Evolutionary conservation across 1,139 yeast genomes (phyloP).

Genomic region (Geotrichum candidum): DNA sequence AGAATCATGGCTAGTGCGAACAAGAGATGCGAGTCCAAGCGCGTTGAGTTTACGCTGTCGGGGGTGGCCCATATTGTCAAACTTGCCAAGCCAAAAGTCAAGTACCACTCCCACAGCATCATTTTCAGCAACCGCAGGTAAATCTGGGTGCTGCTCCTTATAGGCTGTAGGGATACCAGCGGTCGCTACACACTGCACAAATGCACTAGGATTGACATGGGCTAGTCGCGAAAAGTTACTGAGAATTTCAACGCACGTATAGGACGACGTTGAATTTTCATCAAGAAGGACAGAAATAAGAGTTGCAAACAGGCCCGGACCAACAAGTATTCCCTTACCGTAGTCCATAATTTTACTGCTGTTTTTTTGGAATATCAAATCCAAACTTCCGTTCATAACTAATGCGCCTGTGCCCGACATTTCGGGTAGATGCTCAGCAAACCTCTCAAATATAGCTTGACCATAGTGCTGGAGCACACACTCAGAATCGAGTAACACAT

Average conservation of each 20-base stretch:
- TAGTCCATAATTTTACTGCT: conserved; percentile 21
- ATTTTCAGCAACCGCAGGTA: neutral
- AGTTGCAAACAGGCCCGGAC: conserved; percentile 21
- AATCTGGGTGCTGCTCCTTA: neutral
- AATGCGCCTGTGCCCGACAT: conserved; percentile 58
- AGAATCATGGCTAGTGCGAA: conserved; percentile 34
- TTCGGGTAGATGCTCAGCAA: conserved; percentile 51
- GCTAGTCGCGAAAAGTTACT: conserved; percentile 51
- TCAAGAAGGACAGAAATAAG: conserved; percentile 46
- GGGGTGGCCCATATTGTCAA: conserved; percentile 59
- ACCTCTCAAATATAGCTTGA: conserved; percentile 43
- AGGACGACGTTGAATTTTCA: conserved; percentile 43
- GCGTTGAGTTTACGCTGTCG: conserved; percentile 57
- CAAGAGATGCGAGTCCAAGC: conserved; percentile 51
- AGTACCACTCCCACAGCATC: conserved; percentile 21
- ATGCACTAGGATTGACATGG: conserved; percentile 44
- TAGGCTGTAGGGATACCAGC: neutral
- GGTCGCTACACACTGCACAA: conserved; percentile 36
- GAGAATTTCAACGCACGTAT: conserved; percentile 46
- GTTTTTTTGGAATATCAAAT: conserved; percentile 24
- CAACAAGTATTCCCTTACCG: conserved; percentile 16
- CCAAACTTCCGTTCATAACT: conserved; percentile 22
- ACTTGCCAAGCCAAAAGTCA: conserved; percentile 34
- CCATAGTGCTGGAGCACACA: conserved; percentile 24
- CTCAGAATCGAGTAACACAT: conserved; percentile 51